Evolutionary conservation across 106 monocot genomes (phyloP).

Genomic region (Acorus gramineus): DNA sequence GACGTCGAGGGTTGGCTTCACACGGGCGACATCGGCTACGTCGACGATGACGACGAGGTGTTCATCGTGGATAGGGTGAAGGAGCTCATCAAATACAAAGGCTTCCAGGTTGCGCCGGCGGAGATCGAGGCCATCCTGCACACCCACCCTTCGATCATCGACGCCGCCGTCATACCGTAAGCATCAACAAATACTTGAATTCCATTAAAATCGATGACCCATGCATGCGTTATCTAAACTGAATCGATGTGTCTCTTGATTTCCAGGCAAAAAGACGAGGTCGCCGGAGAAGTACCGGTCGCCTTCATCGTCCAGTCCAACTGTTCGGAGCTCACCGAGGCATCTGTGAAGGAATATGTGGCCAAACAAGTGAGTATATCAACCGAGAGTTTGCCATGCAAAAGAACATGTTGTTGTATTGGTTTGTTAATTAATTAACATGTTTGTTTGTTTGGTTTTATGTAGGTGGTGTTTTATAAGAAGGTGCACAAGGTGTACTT

Average conservation of each 20-base stretch:
- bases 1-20: conserved; percentile 92
- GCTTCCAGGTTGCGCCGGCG: conserved; percentile 92
- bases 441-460: no score
- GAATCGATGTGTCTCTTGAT: neutral
- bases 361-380: conserved; percentile 56
- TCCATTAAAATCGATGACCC: neutral
- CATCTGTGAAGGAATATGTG: conserved; percentile 67
- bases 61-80: conserved; percentile 94
- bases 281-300: conserved; percentile 79
- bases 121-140: conserved; percentile 72
- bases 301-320: conserved; percentile 62
- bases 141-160: conserved; percentile 57
- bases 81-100: conserved; percentile 98
- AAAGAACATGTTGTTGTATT: no score
- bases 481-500: conserved; percentile 57
- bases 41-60: conserved; percentile 91
- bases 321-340: conserved; percentile 51
- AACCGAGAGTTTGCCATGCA: no score
- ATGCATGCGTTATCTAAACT: neutral
- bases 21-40: conserved; percentile 89
- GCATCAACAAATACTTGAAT: neutral
- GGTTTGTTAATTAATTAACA: no score
- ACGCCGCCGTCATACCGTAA: conserved; percentile 88
- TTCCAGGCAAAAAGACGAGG: conserved; percentile 64
- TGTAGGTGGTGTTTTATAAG: conserved; percentile 66